These are phyloP conservation scores for Nannizziopsis arthrosporioides DNA, from an alignment of 2,329 filamentous ascomycete species.

Conservation along the genomic window DNA sequence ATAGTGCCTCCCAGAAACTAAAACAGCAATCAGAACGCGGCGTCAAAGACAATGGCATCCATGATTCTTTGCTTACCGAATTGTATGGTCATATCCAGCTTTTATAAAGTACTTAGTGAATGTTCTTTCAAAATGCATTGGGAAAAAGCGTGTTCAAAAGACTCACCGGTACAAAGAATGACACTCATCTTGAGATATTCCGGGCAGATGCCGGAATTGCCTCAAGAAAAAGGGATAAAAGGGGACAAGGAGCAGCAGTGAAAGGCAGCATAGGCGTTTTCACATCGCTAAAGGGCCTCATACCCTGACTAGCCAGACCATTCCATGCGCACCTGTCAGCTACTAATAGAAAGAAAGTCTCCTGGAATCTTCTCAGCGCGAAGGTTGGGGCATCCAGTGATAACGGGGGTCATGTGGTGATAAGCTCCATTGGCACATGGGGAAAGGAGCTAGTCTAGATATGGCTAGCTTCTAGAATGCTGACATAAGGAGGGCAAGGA, in stretches of 20 bases:
- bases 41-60: neutral
- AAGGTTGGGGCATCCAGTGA: too few species aligned
- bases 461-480: neutral
- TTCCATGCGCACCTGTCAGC: too few species aligned
- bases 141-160: neutral
- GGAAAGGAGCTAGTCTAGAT: neutral
- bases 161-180: constrained; percentile 54
- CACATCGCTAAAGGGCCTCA: too few species aligned
- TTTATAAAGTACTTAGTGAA: constrained; percentile 15
- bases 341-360: too few species aligned
- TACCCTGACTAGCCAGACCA: too few species aligned
- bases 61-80: constrained; percentile 43
- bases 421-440: neutral
- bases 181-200: constrained; percentile 45
- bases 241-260: neutral
- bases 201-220: neutral
- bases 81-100: constrained; percentile 67
- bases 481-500: neutral
- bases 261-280: neutral
- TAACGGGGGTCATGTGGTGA: neutral
- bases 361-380: too few species aligned
- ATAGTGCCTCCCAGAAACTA: constrained; percentile 97
- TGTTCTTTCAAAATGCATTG: constrained; percentile 12
- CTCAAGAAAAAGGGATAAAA: neutral
- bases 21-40: neutral